A percentile compares a stretch with the other conserved stretches of the same genome.
These are phyloP conservation scores for Leishmania martiniquensis DNA, from an alignment of 208 protist species.

Conservation along the genomic window DNA sequence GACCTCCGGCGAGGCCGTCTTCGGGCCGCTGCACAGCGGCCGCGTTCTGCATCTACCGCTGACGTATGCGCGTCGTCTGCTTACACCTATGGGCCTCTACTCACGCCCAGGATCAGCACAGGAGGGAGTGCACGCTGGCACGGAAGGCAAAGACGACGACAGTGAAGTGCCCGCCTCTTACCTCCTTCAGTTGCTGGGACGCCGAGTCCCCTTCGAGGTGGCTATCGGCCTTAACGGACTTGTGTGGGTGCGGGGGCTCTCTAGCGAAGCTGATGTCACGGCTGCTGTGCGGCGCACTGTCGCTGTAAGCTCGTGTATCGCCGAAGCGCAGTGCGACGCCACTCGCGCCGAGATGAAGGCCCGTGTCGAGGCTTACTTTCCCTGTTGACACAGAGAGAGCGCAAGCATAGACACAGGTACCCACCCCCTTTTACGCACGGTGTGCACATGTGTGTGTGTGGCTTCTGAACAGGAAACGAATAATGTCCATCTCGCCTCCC, in stretches of 20 bases:
- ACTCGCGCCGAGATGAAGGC: constrained; percentile 72
- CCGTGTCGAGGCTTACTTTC: constrained; percentile 76
- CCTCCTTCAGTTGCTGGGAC: constrained; percentile 63
- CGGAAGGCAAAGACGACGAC: constrained; percentile 14
- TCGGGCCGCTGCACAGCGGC: constrained; percentile 75
- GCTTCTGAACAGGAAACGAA: background rate
- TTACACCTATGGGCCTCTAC: constrained; percentile 30
- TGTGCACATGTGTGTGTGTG: background rate
- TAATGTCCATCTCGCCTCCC: background rate
- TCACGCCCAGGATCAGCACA: background rate
- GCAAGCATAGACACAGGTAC: background rate
- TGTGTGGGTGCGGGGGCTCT: constrained; percentile 79
- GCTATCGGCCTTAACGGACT: constrained; percentile 81
- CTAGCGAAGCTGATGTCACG: constrained; percentile 42
- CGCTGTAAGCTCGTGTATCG: constrained; percentile 72
- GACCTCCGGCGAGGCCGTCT: constrained; percentile 80
- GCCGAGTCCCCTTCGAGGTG: constrained; percentile 73
- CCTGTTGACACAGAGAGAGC: constrained; percentile 10
- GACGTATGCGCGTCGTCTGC: constrained; percentile 65
- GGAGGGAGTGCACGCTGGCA: constrained; percentile 22
- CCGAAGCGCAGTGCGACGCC: constrained; percentile 70
- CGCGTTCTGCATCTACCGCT: constrained; percentile 67
- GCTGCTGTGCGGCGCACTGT: constrained; percentile 66
- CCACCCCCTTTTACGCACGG: background rate
- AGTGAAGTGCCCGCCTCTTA: constrained; percentile 46